Percentiles rank a stretch among this genome's conserved stretches.
Evolutionary conservation across 352 stramenopile genomes (phyloP).

Genomic region (Globisporangium echinulatum): DNA sequence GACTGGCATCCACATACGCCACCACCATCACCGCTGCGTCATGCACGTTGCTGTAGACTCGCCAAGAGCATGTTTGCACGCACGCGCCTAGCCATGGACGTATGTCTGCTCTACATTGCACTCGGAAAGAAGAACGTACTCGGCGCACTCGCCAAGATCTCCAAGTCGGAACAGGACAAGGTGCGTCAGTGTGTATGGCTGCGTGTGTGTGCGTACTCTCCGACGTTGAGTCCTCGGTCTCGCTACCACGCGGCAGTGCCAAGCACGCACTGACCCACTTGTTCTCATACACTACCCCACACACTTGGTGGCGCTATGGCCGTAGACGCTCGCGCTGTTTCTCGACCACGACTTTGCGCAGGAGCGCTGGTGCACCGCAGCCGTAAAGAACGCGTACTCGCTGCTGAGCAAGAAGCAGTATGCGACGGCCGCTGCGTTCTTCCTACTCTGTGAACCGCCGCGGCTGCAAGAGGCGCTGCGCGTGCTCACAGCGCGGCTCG

Average conservation of each 20-base stretch:
- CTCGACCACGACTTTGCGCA: conserved; percentile 78
- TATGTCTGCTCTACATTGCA: conserved; percentile 70
- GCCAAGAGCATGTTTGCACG: conserved; percentile 62
- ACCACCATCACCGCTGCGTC: no score
- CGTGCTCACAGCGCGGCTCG: conserved; percentile 79
- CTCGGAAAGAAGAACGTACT: conserved; percentile 80
- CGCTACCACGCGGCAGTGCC: no score
- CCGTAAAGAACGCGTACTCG: conserved; percentile 94
- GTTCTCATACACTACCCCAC: no score
- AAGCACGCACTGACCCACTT: no score
- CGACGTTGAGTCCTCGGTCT: no score
- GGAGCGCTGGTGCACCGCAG: conserved; percentile 79
- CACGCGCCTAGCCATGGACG: conserved; percentile 66
- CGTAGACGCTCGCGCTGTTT: conserved; percentile 65
- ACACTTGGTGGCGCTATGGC: no score
- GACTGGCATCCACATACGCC: background rate
- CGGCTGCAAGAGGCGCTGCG: conserved; percentile 90
- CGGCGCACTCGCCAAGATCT: conserved; percentile 62
- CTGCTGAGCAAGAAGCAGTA: conserved; percentile 92
- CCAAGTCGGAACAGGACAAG: conserved; percentile 65
- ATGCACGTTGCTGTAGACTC: conserved; percentile 23
- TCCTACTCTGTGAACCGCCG: conserved; percentile 90
- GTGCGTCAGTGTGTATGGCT: conserved; percentile 14
- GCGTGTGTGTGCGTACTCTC: no score
- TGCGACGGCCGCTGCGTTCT: conserved; percentile 86